Evolutionary conservation across 305 asterid species (phyloP).

Genomic region (Caryopteris hybrid): DNA sequence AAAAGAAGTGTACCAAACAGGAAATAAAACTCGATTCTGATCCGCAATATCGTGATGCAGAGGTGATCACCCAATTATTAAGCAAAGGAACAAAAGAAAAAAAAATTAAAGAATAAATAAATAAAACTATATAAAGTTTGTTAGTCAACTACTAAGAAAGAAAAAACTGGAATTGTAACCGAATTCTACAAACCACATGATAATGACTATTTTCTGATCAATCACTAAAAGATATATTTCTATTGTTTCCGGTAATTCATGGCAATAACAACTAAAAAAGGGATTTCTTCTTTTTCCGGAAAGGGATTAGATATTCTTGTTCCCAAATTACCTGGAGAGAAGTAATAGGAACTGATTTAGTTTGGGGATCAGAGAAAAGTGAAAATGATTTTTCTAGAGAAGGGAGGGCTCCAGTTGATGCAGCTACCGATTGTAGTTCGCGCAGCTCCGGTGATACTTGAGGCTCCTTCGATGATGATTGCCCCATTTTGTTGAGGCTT

Average conservation of each 20-base stretch:
- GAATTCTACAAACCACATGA: neutral
- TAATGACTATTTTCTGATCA: neutral
- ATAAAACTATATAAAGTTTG: neutral
- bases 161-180: neutral
- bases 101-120: too few species aligned
- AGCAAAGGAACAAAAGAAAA: neutral
- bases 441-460: constrained; percentile 56
- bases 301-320: neutral
- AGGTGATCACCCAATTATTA: neutral
- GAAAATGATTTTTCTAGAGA: constrained; percentile 64
- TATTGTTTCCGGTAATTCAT: neutral
- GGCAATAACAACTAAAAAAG: neutral
- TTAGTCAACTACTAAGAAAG: neutral
- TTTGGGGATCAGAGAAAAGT: constrained; percentile 61
- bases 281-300: neutral
- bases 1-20: neutral
- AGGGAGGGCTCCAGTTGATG: constrained; percentile 81
- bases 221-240: neutral
- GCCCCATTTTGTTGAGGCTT: constrained; percentile 53
- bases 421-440: constrained; percentile 70
- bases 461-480: constrained; percentile 58
- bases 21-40: neutral
- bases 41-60: too few species aligned
- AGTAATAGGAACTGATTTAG: constrained; percentile 44
- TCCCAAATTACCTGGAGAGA: constrained; percentile 56